A percentile compares a stretch with the other conserved stretches of the same genome.
Evolutionary conservation across 495 filamentous ascomycete species (phyloP).

Genomic region (Aspergillus panamensis): DNA sequence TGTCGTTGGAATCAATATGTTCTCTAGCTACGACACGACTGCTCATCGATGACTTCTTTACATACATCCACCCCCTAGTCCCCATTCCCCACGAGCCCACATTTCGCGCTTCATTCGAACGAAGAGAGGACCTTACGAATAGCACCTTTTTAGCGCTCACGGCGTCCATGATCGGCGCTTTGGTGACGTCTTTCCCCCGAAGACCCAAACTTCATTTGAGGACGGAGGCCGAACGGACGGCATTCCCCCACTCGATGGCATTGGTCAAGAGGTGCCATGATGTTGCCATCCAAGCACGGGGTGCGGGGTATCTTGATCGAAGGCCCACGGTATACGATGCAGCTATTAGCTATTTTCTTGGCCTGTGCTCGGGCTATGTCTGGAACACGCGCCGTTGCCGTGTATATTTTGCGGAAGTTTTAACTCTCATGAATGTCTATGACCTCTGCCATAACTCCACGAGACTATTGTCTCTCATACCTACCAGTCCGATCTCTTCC

Average conservation of each 20-base stretch:
- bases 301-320: constrained; percentile 62
- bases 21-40: constrained; percentile 60
- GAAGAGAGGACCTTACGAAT: constrained; percentile 65
- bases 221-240: constrained; percentile 45
- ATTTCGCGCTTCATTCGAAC: constrained; percentile 69
- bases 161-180: constrained; percentile 72
- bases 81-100: constrained; percentile 83
- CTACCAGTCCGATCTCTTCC: constrained; percentile 28
- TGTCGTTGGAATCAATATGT: constrained; percentile 71
- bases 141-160: constrained; percentile 70
- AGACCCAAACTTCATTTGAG: constrained; percentile 68
- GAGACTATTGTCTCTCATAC: constrained; percentile 19
- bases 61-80: constrained; percentile 81
- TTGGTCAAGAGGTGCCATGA: constrained; percentile 72
- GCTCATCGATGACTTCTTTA: constrained; percentile 84
- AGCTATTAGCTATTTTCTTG: constrained; percentile 80
- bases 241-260: constrained; percentile 61
- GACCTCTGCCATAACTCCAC: constrained; percentile 54
- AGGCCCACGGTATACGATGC: constrained; percentile 74
- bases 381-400: constrained; percentile 63
- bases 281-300: constrained; percentile 68
- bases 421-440: constrained; percentile 66
- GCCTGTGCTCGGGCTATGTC: constrained; percentile 64
- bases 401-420: constrained; percentile 68
- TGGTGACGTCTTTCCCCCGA: constrained; percentile 81